Evolutionary conservation across 1,139 yeast species (phyloP).

Genomic region (Dujonia santamariae): DNA sequence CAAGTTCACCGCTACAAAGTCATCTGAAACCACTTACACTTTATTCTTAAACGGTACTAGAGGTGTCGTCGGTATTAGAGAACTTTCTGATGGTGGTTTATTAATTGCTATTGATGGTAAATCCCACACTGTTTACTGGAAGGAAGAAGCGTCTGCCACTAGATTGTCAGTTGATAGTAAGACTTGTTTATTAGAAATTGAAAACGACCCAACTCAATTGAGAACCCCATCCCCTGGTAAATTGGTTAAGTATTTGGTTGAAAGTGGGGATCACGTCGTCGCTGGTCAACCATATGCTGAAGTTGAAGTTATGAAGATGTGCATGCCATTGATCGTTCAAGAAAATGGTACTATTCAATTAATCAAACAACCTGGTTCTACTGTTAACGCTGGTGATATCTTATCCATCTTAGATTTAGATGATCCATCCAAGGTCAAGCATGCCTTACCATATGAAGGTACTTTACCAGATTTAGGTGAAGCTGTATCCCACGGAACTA

Average conservation of each 20-base stretch:
- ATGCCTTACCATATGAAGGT: constrained; percentile 93
- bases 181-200: constrained; percentile 89
- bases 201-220: constrained; percentile 96
- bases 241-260: constrained; percentile 87
- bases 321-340: constrained; percentile 87
- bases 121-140: constrained; percentile 95
- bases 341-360: constrained; percentile 92
- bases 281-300: constrained; percentile 97
- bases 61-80: constrained; percentile 80
- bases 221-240: constrained; percentile 99
- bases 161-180: constrained; percentile 92
- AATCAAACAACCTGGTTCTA: constrained; percentile 97
- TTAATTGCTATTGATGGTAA: constrained; percentile 86
- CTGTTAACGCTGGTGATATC: constrained; percentile 94
- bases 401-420: constrained; percentile 91
- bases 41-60: constrained; percentile 91
- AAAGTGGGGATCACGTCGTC: constrained; percentile 87
- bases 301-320: constrained; percentile 99
- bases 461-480: constrained; percentile 87
- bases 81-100: constrained; percentile 92
- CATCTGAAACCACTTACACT: constrained; percentile 81
- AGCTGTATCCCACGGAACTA: constrained; percentile 78
- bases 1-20: constrained; percentile 92
- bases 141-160: constrained; percentile 96
- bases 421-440: constrained; percentile 96